These are phyloP conservation scores for Apostasia ramifera DNA, from an alignment of 106 monocot species.

Conservation along the genomic window DNA sequence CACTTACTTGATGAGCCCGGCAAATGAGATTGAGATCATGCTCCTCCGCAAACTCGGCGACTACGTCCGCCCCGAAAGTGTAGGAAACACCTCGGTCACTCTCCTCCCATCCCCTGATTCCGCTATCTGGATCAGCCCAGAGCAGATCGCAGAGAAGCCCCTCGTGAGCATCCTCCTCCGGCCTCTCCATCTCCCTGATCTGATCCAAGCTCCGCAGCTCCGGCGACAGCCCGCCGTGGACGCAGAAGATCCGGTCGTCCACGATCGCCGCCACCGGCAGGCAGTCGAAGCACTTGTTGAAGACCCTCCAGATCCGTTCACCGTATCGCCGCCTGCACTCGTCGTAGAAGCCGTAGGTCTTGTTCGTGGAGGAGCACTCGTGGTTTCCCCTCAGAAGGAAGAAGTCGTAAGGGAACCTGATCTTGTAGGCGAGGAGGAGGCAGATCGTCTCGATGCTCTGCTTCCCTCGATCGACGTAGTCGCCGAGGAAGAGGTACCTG, in stretches of 20 bases:
- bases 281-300: slow-evolving; percentile 25
- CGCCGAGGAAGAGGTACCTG: slow-evolving; percentile 45
- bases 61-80: slow-evolving; percentile 43
- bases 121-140: slow-evolving; percentile 40
- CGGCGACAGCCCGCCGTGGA: slow-evolving; percentile 48
- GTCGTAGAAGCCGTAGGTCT: slow-evolving; percentile 50
- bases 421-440: slow-evolving; percentile 46
- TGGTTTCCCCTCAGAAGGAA: slow-evolving; percentile 46
- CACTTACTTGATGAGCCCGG: slow-evolving; percentile 40
- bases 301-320: slow-evolving; percentile 34
- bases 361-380: slow-evolving; percentile 47
- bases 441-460: slow-evolving; percentile 46
- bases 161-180: slow-evolving; percentile 35
- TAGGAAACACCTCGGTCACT: slow-evolving; percentile 44
- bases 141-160: slow-evolving; percentile 45
- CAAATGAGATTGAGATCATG: slow-evolving; percentile 47
- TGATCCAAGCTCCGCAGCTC: slow-evolving; percentile 29
- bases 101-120: slow-evolving; percentile 31
- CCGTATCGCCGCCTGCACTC: slow-evolving; percentile 48
- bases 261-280: slow-evolving; percentile 40
- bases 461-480: slow-evolving; percentile 49
- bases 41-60: slow-evolving; percentile 31
- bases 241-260: slow-evolving; percentile 45
- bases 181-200: slow-evolving; percentile 33
- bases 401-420: slow-evolving; percentile 42